Evolutionary conservation across 2,329 filamentous ascomycete genomes (phyloP).

Genomic region (Xylariaceae sp.): DNA sequence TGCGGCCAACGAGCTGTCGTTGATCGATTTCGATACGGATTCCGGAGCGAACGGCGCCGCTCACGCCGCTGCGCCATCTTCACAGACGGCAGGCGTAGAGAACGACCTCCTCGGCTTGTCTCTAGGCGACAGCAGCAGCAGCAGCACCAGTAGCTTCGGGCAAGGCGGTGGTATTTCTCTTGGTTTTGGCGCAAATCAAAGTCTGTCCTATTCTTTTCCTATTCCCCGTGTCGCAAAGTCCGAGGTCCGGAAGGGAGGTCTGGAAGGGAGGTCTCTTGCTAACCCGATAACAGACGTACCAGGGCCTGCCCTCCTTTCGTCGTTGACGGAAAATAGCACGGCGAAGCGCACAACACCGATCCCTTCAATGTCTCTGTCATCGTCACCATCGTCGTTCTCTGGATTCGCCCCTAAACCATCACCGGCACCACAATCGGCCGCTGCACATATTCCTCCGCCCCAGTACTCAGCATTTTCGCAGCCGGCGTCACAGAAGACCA

Average conservation of each 20-base stretch:
- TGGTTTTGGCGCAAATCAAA: slow-evolving; percentile 66
- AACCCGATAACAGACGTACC: slow-evolving; percentile 49
- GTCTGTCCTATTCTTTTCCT: slow-evolving; percentile 40
- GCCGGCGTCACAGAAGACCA: slow-evolving; percentile 36
- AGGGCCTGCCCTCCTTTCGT: slow-evolving; percentile 59
- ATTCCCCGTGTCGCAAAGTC: too few relatives aligned
- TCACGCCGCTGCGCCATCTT: slow-evolving; percentile 41
- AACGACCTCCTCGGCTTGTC: slow-evolving; percentile 88
- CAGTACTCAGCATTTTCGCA: slow-evolving; percentile 45
- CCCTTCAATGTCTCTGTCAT: slow-evolving; percentile 33
- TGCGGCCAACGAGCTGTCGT: slow-evolving; percentile 67
- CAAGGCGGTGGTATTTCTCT: slow-evolving; percentile 78
- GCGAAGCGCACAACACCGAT: slow-evolving; percentile 42
- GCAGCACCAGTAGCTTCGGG: slow-evolving; percentile 52
- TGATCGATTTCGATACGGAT: slow-evolving; percentile 83
- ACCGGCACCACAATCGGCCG: slow-evolving; percentile 46
- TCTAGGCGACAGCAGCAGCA: slow-evolving; percentile 53
- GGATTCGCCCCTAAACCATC: slow-evolving; percentile 49
- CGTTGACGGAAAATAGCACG: slow-evolving; percentile 55
- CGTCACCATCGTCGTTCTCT: slow-evolving; percentile 50
- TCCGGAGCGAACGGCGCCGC: slow-evolving; percentile 42
- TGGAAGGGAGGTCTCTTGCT: slow-evolving; percentile 19
- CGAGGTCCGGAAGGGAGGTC: not conserved
- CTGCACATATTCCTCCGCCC: slow-evolving; percentile 46
- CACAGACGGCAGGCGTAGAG: slow-evolving; percentile 64